phyloP scores from a whole-genome alignment of 2,329 filamentous ascomycete genomes.

The Davidsoniella virescens region DNA sequence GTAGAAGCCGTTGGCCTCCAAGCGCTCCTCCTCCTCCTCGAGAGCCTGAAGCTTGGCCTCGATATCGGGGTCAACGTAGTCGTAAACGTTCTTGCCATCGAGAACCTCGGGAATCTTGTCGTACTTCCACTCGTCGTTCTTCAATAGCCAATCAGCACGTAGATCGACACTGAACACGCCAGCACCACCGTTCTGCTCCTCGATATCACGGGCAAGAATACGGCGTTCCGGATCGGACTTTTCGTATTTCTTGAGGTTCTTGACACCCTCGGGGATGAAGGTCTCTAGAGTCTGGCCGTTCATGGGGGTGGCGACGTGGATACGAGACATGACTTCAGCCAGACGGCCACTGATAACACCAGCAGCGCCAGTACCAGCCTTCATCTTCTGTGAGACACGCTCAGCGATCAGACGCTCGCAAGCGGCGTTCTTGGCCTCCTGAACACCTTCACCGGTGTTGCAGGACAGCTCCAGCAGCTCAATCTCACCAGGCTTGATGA shows the following conservation, averaged over 20 bases:
- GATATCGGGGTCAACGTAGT: slow-evolving; percentile 94
- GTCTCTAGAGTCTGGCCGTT: slow-evolving; percentile 62
- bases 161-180: slow-evolving; percentile 94
- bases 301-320: slow-evolving; percentile 92
- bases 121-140: slow-evolving; percentile 84
- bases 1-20: slow-evolving; percentile 87
- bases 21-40: slow-evolving; percentile 87
- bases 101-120: slow-evolving; percentile 90
- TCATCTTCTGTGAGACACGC: slow-evolving; percentile 87
- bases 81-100: slow-evolving; percentile 93
- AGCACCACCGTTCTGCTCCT: slow-evolving; percentile 83
- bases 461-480: slow-evolving; percentile 89
- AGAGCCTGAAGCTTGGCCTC: slow-evolving; percentile 80
- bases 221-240: slow-evolving; percentile 74
- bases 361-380: slow-evolving; percentile 65
- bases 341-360: slow-evolving; percentile 67
- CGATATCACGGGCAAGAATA: slow-evolving; percentile 67
- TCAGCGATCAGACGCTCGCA: slow-evolving; percentile 88
- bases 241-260: slow-evolving; percentile 74
- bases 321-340: slow-evolving; percentile 79
- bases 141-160: slow-evolving; percentile 73
- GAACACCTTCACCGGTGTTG: slow-evolving; percentile 86
- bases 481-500: slow-evolving; percentile 76
- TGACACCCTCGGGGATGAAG: slow-evolving; percentile 75
- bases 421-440: slow-evolving; percentile 84